Evolutionary conservation across 176 grass and related monocot genomes (phyloP).

Genomic region (Eragrostis nindensis): DNA sequence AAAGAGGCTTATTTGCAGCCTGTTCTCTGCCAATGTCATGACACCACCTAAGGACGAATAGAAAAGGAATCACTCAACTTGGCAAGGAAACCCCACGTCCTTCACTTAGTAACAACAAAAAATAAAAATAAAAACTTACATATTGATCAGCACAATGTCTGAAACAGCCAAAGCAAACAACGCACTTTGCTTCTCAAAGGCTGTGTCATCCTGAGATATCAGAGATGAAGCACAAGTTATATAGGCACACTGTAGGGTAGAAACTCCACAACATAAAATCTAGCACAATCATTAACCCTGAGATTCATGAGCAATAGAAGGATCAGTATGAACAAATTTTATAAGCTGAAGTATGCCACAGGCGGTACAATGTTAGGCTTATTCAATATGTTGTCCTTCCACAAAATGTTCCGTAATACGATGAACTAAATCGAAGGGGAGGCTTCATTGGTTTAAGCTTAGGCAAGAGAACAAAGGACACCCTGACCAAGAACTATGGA

Average conservation of each 20-base stretch:
- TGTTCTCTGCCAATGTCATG: conserved; percentile 99
- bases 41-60: conserved; percentile 77
- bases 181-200: conserved; percentile 99
- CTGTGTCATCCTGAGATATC: conserved; percentile 85
- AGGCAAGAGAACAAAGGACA: neutral
- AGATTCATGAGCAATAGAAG: neutral
- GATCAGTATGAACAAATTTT: conserved; percentile 5
- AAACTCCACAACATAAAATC: conserved; percentile 10
- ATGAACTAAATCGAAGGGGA: conserved; percentile 1
- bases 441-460: neutral
- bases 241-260: conserved; percentile 6
- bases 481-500: neutral
- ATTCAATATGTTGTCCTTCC: conserved; percentile 2
- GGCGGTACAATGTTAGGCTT: neutral
- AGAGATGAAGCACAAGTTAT: conserved; percentile 2
- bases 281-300: conserved; percentile 16
- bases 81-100: conserved; percentile 18
- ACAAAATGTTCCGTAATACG: conserved; percentile 10
- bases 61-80: conserved; percentile 20
- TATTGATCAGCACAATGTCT: conserved; percentile 97
- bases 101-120: conserved; percentile 1
- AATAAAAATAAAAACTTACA: conserved; percentile 60
- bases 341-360: conserved; percentile 7
- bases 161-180: conserved; percentile 99
- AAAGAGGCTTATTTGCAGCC: conserved; percentile 98